Evolutionary conservation across 2,329 filamentous ascomycete genomes (phyloP).

Genomic region (Microcyclospora tardicrescens): DNA sequence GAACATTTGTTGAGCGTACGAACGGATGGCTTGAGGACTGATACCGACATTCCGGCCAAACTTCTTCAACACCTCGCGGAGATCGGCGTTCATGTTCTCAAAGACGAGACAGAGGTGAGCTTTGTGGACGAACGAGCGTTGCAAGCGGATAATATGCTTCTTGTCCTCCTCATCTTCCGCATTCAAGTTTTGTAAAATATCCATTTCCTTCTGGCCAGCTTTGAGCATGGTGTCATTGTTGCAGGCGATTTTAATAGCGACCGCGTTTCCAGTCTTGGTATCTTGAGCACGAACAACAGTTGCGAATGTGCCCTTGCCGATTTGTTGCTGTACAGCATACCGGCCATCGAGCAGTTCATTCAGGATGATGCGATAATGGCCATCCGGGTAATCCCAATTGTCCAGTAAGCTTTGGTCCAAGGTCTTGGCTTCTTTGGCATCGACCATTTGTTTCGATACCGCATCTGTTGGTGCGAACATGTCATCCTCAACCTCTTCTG

Average conservation of each 20-base stretch:
- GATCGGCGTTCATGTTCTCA: constrained; percentile 82
- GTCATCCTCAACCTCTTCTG: constrained; percentile 56
- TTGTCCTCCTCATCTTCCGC: constrained; percentile 76
- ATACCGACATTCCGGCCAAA: constrained; percentile 91
- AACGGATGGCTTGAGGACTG: constrained; percentile 72
- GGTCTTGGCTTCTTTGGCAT: constrained; percentile 42
- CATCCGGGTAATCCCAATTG: constrained; percentile 85
- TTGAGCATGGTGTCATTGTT: constrained; percentile 68
- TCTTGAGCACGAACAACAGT: constrained; percentile 85
- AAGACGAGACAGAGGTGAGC: constrained; percentile 94
- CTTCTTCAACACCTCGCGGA: constrained; percentile 88
- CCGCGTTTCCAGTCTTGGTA: constrained; percentile 52
- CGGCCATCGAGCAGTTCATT: constrained; percentile 81
- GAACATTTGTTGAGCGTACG: constrained; percentile 91
- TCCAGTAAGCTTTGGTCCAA: constrained; percentile 67
- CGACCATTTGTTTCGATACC: constrained; percentile 33
- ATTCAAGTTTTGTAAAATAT: constrained; percentile 78
- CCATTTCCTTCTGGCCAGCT: constrained; percentile 86
- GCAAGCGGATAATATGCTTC: constrained; percentile 81
- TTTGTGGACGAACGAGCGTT: constrained; percentile 84
- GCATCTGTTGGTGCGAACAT: constrained; percentile 65
- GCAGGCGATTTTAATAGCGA: constrained; percentile 95
- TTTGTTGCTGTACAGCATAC: constrained; percentile 74
- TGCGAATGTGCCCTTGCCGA: constrained; percentile 93
- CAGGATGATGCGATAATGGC: constrained; percentile 89